Base-by-base conservation (phyloP, 73 alveolate species). In the Paramecium pentaurelia region DNA sequence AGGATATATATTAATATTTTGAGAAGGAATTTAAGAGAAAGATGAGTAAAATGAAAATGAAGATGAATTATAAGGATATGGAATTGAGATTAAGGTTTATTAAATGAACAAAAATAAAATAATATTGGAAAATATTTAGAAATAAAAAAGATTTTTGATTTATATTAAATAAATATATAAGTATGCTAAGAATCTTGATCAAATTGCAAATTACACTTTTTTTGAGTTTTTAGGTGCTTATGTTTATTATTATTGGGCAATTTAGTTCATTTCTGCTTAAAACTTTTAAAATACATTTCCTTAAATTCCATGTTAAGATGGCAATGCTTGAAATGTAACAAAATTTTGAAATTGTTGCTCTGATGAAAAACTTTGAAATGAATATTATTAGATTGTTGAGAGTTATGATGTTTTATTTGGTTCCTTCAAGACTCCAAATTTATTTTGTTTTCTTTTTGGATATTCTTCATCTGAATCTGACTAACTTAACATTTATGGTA, bases 381-480 rank as follows among this genome's bases (percentile, higher is more conserved):
- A 73, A 18, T 73, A 73, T 73, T 73, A 38, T 73, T 73, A 73
- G 5, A 34, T 40, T 8, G 87, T 73, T 34, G 87, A 73, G 16
- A 73, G 60, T 20, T 73, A 18, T 5, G 87, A 73, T 36, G 60
- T n/a, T 73, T 73, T 73, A 16, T 73, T 27, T 40, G 40, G 34
- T 30, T 73, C 87, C 28, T 73, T 37, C 40, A 73, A 34, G 9
- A 37, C 60, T 9, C 68, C 68, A 36, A 73, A 73, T 40, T 73
- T 16, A 37, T 36, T 8, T 73, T 34, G 2, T 73, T 73, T 73
- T 38, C 34, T 32, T 20, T 36, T 40, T 30, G 60, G 60, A 22
- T 73, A 73, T 30, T 73, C 87, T 30, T 73, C 87, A 3, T 73
- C 87, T 37, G 87, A 73, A 73, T 73, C 87, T n/a, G 87, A 73